Base-by-base conservation (phyloP, 352 stramenopile species). In the Globisporangium nagaii region DNA sequence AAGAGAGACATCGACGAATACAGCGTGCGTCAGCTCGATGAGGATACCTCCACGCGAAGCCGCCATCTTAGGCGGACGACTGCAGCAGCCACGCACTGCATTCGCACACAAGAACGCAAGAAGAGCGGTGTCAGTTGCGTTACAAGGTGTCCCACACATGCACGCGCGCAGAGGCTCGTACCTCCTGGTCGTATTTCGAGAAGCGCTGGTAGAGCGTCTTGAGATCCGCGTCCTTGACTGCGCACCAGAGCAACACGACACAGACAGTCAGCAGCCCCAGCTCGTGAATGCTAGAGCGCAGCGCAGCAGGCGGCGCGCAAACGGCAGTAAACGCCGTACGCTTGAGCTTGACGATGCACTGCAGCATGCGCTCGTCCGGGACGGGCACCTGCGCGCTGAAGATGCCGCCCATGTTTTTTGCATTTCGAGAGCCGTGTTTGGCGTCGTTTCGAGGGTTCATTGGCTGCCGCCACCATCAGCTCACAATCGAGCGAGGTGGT, bases 331-430 rank as follows among this genome's bases (percentile, higher is more conserved):
- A 36, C n/a, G 31, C 2, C 68, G 36, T 52, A 86, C 78, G 45
- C 44, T 87, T 84, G 27, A 89, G 72, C 59, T 79, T 84, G 43
- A 62, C 66, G 56, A 87, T 87, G 58, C 75, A 87, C 31, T 84
- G 65, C 60, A 81, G 65, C 79, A 89, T 89, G 27, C 73, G 73
- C 62, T 86, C 71, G 58, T 86, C 73, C 0, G 75, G 68, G 17
- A 73, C 73, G 13, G 75, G 75, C 49, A 82, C 71, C 46, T 75
- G 68, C 45, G 53, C 66, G 43, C 70, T 82, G n/a, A 79, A 35
- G 20, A 77, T 45, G 10, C 68, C 70, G 27, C 73, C 75, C 75
- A 86, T 86, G 19, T 25, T 44, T 50, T 49, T 35, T 48, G 11
- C 42, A 48, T 48, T 3, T 17, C 11, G 7, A 9, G 17, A 35